Conservation (phyloP, 495 filamentous ascomycete species). For the Astrothelium subdiscretum region DNA sequence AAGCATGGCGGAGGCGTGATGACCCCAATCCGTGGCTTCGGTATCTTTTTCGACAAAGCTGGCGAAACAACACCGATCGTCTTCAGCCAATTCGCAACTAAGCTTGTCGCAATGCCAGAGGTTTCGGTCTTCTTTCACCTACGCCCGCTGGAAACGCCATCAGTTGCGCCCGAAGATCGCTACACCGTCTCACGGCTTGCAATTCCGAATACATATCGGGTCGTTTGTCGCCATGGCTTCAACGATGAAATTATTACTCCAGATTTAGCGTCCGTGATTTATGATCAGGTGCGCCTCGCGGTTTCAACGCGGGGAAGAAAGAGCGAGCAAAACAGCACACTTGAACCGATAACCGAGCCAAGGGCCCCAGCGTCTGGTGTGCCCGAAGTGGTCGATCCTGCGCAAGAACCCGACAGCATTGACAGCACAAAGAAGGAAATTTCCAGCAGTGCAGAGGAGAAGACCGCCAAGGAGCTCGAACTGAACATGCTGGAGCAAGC, state of each 20-base stretch:
- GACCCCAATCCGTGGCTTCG: conserved; percentile 16
- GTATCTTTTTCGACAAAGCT: conserved; percentile 25
- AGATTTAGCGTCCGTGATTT: conserved; percentile 45
- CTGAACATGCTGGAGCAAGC: conserved; percentile 42
- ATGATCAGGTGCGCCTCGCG: conserved; percentile 40
- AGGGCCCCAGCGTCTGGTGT: neutral
- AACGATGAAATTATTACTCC: conserved; percentile 52
- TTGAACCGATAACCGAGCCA: neutral
- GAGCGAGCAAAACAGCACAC: neutral
- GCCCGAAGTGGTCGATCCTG: neutral
- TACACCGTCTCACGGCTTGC: conserved; percentile 35
- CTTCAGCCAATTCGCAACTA: conserved; percentile 21
- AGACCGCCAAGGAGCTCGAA: conserved; percentile 14
- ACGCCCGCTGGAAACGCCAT: conserved; percentile 17
- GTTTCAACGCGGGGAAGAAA: neutral
- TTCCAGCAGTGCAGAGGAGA: neutral
- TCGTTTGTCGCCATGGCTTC: conserved; percentile 56
- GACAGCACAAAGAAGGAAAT: neutral
- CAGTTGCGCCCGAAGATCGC: conserved; percentile 32
- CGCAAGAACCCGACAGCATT: neutral
- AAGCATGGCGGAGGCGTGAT: conserved; percentile 14
- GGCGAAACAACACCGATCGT: conserved; percentile 19
- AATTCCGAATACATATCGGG: conserved; percentile 48
- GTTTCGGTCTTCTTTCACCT: conserved; percentile 24
- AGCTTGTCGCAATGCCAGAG: conserved; percentile 16